Base-by-base conservation (phyloP, 2,329 filamentous ascomycete genomes). In the Colletotrichum melonis region DNA sequence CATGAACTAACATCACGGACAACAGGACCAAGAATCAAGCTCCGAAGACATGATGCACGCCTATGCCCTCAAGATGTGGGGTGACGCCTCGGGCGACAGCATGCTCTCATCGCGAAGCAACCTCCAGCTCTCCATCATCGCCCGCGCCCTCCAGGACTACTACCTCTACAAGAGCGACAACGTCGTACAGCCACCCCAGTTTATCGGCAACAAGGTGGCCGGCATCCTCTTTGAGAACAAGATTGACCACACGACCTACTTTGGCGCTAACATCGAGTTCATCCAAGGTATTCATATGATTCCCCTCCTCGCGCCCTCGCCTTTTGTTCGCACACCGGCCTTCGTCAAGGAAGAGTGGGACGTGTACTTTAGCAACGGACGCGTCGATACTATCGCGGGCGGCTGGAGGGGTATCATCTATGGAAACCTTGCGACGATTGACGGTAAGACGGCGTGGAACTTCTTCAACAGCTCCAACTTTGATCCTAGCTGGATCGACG, bases 11-110 rank as follows among this genome's bases (percentile, higher is more conserved):
- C 24, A 9, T 2, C 19, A 4, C 9, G 19, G 8, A 22, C 19
- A 35, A 35, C 57, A 86, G 84, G 86, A 96, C 80, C 89, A 95
- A 83, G 97, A 98, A 81, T 97, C 94, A 35, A 94, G 93, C 58
- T 96, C 94, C 0, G 96, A 98, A 83, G 97, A 98, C 82, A 91
- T 92, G 75, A 95, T 98, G 91, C 92, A 93, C 73, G 90, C 91
- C 7, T 98, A 97, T 81, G 94, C 93, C 0, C 83, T 98, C 79
- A 97, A 98, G 86, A 94, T 98, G 92, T 98, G 97, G 97, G 97
- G 95, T 5, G 88, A 88, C 42, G 92, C 93, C 3, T 91, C 88
- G 75, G 92, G 92, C n/a, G 92, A 98, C 82, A 83, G 82, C 5
- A 92, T 92, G 76, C 92, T 98, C 89, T 94, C 96, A 81, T 92